These are phyloP conservation scores for Rhodosporidiobolus sp. DNA, from an alignment of 768 basidiomycete species.

Conservation along the genomic window DNA sequence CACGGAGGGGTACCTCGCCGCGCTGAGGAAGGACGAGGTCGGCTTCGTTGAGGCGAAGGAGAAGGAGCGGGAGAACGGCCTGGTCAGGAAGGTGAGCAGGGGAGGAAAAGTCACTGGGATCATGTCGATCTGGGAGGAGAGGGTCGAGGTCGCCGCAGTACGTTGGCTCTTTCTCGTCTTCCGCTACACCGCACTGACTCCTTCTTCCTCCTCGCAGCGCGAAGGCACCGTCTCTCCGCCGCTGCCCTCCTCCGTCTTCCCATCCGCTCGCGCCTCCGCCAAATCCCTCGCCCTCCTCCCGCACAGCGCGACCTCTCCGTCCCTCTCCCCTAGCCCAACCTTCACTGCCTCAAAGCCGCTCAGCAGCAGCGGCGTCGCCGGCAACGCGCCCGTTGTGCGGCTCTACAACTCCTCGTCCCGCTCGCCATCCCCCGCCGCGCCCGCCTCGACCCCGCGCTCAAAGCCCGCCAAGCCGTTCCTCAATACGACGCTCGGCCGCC, in stretches of 20 bases:
- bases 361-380: background rate
- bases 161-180: background rate
- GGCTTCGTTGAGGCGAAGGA: background rate
- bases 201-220: background rate
- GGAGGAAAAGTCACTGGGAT: constrained; percentile 26
- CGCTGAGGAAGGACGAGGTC: constrained; percentile 14
- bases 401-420: background rate
- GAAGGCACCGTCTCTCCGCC: constrained; percentile 8
- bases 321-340: background rate
- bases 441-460: background rate
- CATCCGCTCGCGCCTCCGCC: background rate
- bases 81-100: background rate
- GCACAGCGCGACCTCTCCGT: background rate
- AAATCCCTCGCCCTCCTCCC: constrained; percentile 19
- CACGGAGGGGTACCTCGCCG: constrained; percentile 5
- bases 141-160: constrained; percentile 21
- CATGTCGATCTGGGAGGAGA: constrained; percentile 22
- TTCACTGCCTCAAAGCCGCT: background rate
- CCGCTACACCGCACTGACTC: too few relatives aligned
- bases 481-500: constrained; percentile 30
- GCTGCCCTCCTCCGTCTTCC: background rate
- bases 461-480: constrained; percentile 28
- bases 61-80: background rate
- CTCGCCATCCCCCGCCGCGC: background rate
- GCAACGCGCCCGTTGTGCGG: too few relatives aligned